These are phyloP conservation scores for Lavandula angustifolia DNA, from an alignment of 257 asterid species.

Conservation along the genomic window DNA sequence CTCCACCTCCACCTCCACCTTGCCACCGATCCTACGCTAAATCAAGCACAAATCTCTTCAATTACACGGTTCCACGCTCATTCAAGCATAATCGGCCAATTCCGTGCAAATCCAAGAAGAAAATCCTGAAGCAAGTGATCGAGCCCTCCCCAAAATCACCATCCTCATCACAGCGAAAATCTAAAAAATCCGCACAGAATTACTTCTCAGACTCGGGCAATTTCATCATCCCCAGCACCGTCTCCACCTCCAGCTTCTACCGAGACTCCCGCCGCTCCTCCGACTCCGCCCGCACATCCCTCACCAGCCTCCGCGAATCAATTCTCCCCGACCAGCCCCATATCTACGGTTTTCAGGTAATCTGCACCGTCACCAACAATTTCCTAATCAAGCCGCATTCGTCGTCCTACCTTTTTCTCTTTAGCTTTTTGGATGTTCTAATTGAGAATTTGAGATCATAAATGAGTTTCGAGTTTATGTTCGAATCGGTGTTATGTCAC, in stretches of 20 bases:
- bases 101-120: constrained; percentile 65
- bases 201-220: constrained; percentile 38
- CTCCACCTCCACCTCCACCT: too few relatives aligned
- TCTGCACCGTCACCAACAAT: constrained; percentile 60
- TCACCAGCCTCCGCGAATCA: constrained; percentile 54
- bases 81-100: too few relatives aligned
- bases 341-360: constrained; percentile 57
- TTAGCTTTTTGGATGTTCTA: too few relatives aligned
- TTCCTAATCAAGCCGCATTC: constrained; percentile 54
- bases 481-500: background rate
- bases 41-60: too few relatives aligned
- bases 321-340: constrained; percentile 58
- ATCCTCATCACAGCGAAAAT: constrained; percentile 35
- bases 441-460: too few relatives aligned
- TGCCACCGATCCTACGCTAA: too few relatives aligned
- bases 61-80: too few relatives aligned
- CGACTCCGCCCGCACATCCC: constrained; percentile 25
- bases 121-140: constrained; percentile 35
- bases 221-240: constrained; percentile 51
- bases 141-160: constrained; percentile 39
- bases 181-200: constrained; percentile 33
- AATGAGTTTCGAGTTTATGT: constrained; percentile 3
- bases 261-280: constrained; percentile 49
- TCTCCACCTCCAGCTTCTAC: constrained; percentile 59
- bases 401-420: too few relatives aligned